Evolutionary conservation across 257 asterid species (phyloP).

Genomic region (Lantana camara): DNA sequence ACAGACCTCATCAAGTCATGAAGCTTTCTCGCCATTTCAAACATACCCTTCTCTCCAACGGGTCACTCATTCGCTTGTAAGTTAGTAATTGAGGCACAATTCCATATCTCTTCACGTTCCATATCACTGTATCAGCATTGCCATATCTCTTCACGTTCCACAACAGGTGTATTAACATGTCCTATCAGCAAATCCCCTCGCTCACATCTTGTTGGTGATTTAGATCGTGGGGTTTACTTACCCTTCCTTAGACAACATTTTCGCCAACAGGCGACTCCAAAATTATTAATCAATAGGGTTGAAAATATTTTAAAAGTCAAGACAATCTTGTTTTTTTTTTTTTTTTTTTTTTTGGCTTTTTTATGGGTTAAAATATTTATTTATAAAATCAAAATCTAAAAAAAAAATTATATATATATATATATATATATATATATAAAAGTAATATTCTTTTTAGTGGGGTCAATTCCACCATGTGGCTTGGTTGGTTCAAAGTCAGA

Average conservation of each 20-base stretch:
- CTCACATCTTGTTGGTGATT: constrained; percentile 69
- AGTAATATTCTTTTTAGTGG: too few relatives aligned
- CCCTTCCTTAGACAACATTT: constrained; percentile 69
- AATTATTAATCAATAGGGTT: too few relatives aligned
- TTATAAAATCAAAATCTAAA: too few relatives aligned
- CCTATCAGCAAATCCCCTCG: constrained; percentile 65
- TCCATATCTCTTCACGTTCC: constrained; percentile 83
- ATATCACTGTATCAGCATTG: constrained; percentile 63
- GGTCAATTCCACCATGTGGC: too few relatives aligned
- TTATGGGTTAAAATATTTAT: too few relatives aligned
- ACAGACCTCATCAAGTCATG: constrained; percentile 59
- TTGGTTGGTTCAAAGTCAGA: constrained; percentile 65
- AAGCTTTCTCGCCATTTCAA: constrained; percentile 50
- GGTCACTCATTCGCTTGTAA: constrained; percentile 53
- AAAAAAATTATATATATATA: too few relatives aligned
- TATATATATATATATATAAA: too few relatives aligned
- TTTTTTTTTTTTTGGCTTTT: too few relatives aligned
- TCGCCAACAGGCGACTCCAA: constrained; percentile 75
- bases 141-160: constrained; percentile 51
- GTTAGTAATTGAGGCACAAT: constrained; percentile 85
- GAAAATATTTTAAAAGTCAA: too few relatives aligned
- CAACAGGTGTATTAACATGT: constrained; percentile 78
- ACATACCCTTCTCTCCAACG: constrained; percentile 62
- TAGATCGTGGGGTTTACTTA: constrained; percentile 43
- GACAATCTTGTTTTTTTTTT: too few relatives aligned